A percentile compares a stretch with the other conserved stretches of the same genome.
Evolutionary conservation across 2,329 filamentous ascomycete genomes (phyloP).

Genomic region (Penicillium fuscoglaucum): DNA sequence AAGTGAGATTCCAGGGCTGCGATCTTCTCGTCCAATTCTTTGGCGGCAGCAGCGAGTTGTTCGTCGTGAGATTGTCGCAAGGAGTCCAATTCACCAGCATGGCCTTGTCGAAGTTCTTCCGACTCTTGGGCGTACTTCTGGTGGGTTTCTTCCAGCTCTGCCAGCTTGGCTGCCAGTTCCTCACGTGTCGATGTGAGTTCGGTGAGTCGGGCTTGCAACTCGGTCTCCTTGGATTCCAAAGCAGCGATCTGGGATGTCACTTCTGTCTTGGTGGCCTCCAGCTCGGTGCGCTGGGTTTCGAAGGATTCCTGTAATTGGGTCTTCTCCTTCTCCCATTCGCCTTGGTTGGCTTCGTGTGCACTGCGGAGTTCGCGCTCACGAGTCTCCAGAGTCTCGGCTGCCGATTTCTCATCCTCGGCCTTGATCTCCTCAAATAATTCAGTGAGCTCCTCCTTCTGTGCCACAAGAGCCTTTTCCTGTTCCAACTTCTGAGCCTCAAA

Average conservation of each 20-base stretch:
- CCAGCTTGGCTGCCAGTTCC: conserved; percentile 30
- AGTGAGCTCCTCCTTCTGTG: conserved; percentile 50
- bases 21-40: conserved; percentile 31
- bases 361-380: conserved; percentile 48
- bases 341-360: conserved; percentile 37
- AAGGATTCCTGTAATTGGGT: conserved; percentile 41
- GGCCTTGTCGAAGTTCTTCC: conserved; percentile 24
- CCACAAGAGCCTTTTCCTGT: conserved; percentile 35
- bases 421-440: conserved; percentile 51
- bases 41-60: conserved; percentile 26
- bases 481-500: conserved; percentile 35
- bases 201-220: conserved; percentile 30
- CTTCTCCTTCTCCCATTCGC: conserved; percentile 40
- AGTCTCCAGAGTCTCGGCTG: conserved; percentile 37
- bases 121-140: conserved; percentile 31
- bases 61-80: conserved; percentile 30
- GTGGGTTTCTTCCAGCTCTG: conserved; percentile 35
- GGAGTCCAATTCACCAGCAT: conserved; percentile 28
- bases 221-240: conserved; percentile 37
- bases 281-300: conserved; percentile 37
- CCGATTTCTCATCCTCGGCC: conserved; percentile 43
- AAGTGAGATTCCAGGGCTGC: conserved; percentile 28
- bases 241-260: conserved; percentile 36
- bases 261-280: conserved; percentile 34
- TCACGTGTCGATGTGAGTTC: conserved; percentile 31